These are phyloP conservation scores for Protea cynaroides DNA, from an alignment of 164 flowering plant genomes.

Conservation along the genomic window DNA sequence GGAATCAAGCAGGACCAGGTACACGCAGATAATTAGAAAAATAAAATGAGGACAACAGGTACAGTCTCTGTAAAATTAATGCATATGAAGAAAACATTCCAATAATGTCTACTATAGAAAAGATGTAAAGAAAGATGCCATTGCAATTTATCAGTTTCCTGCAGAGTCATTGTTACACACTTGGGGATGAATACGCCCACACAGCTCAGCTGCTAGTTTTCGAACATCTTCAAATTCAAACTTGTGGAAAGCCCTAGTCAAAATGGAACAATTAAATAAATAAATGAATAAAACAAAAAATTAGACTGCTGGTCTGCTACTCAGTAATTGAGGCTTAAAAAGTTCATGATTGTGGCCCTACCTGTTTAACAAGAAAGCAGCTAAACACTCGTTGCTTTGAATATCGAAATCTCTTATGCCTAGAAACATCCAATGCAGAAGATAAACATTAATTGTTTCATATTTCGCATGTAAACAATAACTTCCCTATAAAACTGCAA, in stretches of 20 bases:
- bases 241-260: slow-evolving; percentile 49
- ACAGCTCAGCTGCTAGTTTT: slow-evolving; percentile 87
- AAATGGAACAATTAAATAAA: not conserved
- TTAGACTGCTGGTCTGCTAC: not conserved
- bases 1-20: not conserved
- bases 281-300: not conserved
- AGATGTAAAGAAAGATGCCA: not conserved
- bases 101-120: not conserved
- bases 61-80: not conserved
- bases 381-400: slow-evolving; percentile 29
- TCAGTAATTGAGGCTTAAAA: slow-evolving; percentile 1
- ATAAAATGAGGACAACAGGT: not conserved
- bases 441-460: not conserved
- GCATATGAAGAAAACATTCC: not conserved
- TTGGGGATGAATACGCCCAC: slow-evolving; percentile 81
- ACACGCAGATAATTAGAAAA: too few species aligned
- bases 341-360: slow-evolving; percentile 16
- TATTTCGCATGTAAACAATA: not conserved
- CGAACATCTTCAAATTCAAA: slow-evolving; percentile 79
- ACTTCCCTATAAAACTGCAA: not conserved
- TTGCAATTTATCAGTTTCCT: not conserved
- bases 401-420: slow-evolving; percentile 20
- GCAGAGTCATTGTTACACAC: slow-evolving; percentile 24
- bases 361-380: slow-evolving; percentile 56
- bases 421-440: slow-evolving; percentile 15